Base-by-base conservation (phyloP, 1,139 yeast species). In the Sugiyamaella sp. region DNA sequence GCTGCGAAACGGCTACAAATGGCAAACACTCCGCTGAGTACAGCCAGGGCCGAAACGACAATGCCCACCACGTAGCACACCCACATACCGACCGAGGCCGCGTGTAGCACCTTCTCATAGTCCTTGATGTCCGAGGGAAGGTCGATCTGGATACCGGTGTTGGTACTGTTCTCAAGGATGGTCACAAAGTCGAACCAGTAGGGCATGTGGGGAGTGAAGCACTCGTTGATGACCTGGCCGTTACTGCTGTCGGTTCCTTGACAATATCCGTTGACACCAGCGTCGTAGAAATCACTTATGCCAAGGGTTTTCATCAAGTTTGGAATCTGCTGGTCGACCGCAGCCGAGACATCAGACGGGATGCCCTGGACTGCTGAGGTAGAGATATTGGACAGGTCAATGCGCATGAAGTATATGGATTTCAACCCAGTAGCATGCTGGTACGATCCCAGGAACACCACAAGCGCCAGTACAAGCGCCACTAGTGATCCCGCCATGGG, bases 191-290 rank as follows among this genome's bases (percentile, higher is more conserved):
- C 81, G 61, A 86, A 78, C 71, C 91, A 86, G 73, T 77, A 80
- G 14, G 84, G 79, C 58, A 77, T 77, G 27, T 53, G 37, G 4
- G 76, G 74, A 10, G 70, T 63, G 38, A 54, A 50, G 62, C 76
- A 73, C 42, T 71, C 71, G 46, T 78, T 70, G 55, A 73, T 33
- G 8, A 25, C 14, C 24, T 49, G 48, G 20, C 39, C 46, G n/a
- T 37, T 66, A 58, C 74, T 58, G 19, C 56, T 56, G 25, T 66
- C 64, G 35, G 67, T 54, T 21, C 91, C 93, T 61, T 78, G 74
- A 69, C 95, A 87, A 71, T 85, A 86, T 29, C 90, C 91, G 82
- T 90, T 86, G 66, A 79, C 76, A 46, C 89, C 82, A 40, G 85
- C 72, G 14, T 84, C 76, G 66, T 85, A 86, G 24, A 82, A 80